A percentile compares a stretch with the other conserved stretches of the same genome.
phyloP scores from a whole-genome alignment of 1,139 yeast species.

The Pichia terricola region DNA sequence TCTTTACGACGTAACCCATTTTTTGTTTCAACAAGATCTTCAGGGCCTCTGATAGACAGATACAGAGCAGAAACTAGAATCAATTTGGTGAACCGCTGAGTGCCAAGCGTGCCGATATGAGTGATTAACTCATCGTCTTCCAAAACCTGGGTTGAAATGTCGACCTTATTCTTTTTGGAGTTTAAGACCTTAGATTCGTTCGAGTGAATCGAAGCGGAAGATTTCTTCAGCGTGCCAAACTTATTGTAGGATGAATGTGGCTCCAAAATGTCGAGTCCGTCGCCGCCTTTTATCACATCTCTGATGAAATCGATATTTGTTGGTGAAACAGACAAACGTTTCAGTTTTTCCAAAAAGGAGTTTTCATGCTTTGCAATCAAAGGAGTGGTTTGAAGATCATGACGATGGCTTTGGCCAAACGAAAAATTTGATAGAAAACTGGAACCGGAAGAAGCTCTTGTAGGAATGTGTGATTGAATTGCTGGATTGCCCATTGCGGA shows the following conservation, averaged over 20 bases:
- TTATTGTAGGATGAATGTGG: not conserved
- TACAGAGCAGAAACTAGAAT: conserved; percentile 13
- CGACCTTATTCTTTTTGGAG: not conserved
- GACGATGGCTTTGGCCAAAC: not conserved
- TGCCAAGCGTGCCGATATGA: conserved; percentile 10
- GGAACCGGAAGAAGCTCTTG: conserved; percentile 1
- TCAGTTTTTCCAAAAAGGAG: conserved; percentile 2
- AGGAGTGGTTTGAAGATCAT: not conserved
- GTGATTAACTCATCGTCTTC: conserved; percentile 7
- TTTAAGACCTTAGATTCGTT: not conserved
- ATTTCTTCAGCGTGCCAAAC: not conserved
- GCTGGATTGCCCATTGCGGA: not conserved
- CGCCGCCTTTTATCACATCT: conserved; percentile 1
- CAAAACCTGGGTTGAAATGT: conserved; percentile 3
- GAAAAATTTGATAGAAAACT: not conserved
- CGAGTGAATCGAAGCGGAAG: not conserved
- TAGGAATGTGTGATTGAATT: not conserved
- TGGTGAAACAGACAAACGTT: conserved; percentile 6
- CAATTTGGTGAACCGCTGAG: conserved; percentile 14
- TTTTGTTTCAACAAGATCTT: conserved; percentile 12
- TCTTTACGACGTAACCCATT: conserved; percentile 16
- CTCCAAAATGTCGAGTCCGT: not conserved
- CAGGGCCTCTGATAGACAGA: conserved; percentile 10
- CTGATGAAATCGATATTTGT: conserved; percentile 5
- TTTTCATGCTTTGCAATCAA: not conserved